Evolutionary conservation across 2,329 filamentous ascomycete genomes (phyloP).

Genomic region (Hansfordia pulvinata): DNA sequence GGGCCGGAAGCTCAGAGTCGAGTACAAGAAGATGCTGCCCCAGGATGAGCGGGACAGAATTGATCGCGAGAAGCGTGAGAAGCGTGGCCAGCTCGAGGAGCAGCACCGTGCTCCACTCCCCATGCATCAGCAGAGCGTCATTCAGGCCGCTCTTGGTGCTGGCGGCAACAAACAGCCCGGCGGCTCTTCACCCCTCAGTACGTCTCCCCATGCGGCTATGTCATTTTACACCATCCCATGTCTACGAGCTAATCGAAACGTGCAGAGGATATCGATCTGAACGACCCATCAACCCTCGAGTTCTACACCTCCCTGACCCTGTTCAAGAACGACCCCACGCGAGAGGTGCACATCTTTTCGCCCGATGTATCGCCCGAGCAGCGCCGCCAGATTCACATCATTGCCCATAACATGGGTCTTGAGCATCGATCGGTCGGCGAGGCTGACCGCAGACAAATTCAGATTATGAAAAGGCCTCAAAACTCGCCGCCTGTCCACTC

Average conservation of each 20-base stretch:
- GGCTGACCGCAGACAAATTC: conserved; percentile 78
- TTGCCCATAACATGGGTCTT: conserved; percentile 89
- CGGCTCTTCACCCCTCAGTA: conserved; percentile 32
- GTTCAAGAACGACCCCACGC: conserved; percentile 67
- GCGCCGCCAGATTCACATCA: conserved; percentile 80
- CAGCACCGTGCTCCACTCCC: conserved; percentile 68
- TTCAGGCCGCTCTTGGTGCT: conserved; percentile 64
- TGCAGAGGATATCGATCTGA: conserved; percentile 70
- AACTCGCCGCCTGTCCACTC: conserved; percentile 37
- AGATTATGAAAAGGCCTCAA: conserved; percentile 63
- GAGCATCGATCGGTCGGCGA: conserved; percentile 83
- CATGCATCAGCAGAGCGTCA: conserved; percentile 71
- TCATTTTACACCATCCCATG: too few species aligned
- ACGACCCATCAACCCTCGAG: conserved; percentile 74
- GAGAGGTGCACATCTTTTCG: conserved; percentile 77
- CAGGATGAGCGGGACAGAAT: conserved; percentile 90
- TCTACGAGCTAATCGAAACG: too few species aligned
- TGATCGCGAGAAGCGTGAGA: conserved; percentile 91
- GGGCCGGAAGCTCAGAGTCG: conserved; percentile 84
- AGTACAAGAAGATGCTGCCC: conserved; percentile 99
- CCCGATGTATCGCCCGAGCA: conserved; percentile 68
- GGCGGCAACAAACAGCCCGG: conserved; percentile 48
- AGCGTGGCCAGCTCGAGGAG: conserved; percentile 89
- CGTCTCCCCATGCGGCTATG: conserved; percentile 11
- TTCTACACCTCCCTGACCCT: conserved; percentile 85